These are phyloP conservation scores for Hanseniaspora mollemarum DNA, from an alignment of 805 yeast species.

Conservation along the genomic window DNA sequence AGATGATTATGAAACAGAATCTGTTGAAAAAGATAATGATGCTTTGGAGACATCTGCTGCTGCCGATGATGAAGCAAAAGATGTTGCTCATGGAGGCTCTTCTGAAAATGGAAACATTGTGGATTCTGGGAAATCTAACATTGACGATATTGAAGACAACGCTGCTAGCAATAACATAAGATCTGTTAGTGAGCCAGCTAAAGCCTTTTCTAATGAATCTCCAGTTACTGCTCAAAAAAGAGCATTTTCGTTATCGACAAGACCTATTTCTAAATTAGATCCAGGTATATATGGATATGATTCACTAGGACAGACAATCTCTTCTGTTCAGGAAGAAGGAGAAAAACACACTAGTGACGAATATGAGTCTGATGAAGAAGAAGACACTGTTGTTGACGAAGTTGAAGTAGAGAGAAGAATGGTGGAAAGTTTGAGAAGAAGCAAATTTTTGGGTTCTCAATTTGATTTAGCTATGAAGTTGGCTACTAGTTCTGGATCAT, in stretches of 20 bases:
- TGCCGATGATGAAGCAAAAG: conserved; percentile 15
- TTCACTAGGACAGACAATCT: conserved; percentile 5
- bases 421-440: conserved; percentile 36
- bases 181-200: conserved; percentile 33
- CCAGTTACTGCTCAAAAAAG: conserved; percentile 27
- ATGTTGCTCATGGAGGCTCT: conserved; percentile 14
- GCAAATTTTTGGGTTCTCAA: conserved; percentile 35
- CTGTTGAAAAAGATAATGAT: not conserved
- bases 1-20: conserved; percentile 11
- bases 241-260: conserved; percentile 32
- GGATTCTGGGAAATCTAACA: conserved; percentile 8
- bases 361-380: conserved; percentile 21
- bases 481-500: not conserved
- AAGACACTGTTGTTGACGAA: conserved; percentile 19
- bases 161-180: conserved; percentile 24
- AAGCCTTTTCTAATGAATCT: conserved; percentile 12
- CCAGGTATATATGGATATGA: conserved; percentile 32
- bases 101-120: not conserved
- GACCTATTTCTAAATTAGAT: conserved; percentile 37
- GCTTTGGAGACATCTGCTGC: not conserved
- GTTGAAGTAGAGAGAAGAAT: conserved; percentile 26
- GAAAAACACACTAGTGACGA: conserved; percentile 20
- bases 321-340: conserved; percentile 18
- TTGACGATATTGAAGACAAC: conserved; percentile 9
- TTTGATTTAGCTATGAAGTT: conserved; percentile 16